Evolutionary conservation across 805 yeast species (phyloP).

Genomic region (Candida xyloterini): DNA sequence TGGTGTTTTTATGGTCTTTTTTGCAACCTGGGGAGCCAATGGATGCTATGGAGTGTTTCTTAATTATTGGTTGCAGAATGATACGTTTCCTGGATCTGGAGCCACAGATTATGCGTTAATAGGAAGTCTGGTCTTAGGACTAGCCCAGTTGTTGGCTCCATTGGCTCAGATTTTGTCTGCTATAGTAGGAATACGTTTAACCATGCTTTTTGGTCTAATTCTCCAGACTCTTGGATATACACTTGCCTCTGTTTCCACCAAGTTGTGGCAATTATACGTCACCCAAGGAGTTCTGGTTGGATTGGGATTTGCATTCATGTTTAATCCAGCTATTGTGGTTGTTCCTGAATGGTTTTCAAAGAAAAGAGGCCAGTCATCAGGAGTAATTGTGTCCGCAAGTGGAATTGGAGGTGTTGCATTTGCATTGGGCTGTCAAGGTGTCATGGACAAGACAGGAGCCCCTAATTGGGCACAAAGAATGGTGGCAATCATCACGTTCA

Average conservation of each 20-base stretch:
- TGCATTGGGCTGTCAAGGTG: conserved; percentile 35
- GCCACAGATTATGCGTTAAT: conserved; percentile 57
- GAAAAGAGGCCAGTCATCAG: conserved; percentile 41
- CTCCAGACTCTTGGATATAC: conserved; percentile 47
- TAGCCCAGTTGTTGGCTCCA: conserved; percentile 28
- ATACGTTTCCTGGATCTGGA: conserved; percentile 50
- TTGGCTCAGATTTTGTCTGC: conserved; percentile 21
- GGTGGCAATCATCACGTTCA: conserved; percentile 39
- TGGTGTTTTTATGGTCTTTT: conserved; percentile 41
- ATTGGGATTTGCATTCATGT: conserved; percentile 46
- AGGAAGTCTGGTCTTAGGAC: conserved; percentile 43
- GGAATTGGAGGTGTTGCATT: conserved; percentile 45
- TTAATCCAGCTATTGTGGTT: conserved; percentile 46
- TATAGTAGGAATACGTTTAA: conserved; percentile 20
- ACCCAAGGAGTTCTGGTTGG: conserved; percentile 57
- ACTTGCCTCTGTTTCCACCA: conserved; percentile 47
- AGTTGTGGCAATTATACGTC: conserved; percentile 47
- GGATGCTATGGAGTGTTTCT: conserved; percentile 60
- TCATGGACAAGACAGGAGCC: conserved; percentile 39
- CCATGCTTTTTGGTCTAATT: conserved; percentile 37
- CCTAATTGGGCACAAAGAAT: conserved; percentile 45
- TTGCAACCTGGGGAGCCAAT: conserved; percentile 68
- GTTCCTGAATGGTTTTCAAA: conserved; percentile 60
- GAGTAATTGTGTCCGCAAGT: conserved; percentile 39
- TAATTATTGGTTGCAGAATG: conserved; percentile 46